Evolutionary conservation across 2,329 filamentous ascomycete species (phyloP), one percentile per base, ranked within the genome.

Genomic region (Volutella citrinella): DNA sequence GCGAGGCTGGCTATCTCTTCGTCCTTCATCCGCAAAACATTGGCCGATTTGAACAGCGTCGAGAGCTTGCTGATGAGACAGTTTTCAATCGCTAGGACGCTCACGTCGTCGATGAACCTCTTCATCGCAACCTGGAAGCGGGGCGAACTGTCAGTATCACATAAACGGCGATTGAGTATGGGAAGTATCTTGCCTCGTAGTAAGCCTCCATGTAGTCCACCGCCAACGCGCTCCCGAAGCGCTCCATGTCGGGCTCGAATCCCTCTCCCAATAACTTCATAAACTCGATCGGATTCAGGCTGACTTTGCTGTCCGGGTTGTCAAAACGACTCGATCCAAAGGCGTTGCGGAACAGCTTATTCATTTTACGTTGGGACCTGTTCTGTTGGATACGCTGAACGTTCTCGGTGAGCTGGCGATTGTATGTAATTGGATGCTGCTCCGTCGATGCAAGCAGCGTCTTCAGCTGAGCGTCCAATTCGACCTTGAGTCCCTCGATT

Each of bases 401-500:
- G 5, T 49, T 53, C 24, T 66, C 55, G 0, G 61, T 61, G 20
- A 69, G 73, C 26, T 72, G 59, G 20, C 66, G 59, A 30, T 76
- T 75, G 42, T 76, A 76, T 0, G 72, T 77, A 33, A 74, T 72
- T 0, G 70, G 69, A 45, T 74, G 68, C 9, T 50, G 46, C 27
- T 63, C 63, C 49, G 77, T 61, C 1, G 59, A 69, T 10, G 51
- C 43, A 1, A 80, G 54, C 5, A 80, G 47, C 40, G 74, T 68
- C 1, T 34, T 31, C 4, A 66, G 51, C 48, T 76, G 73, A 1
- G 40, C 40, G 11, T 66, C 54, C 8, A 72, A 52, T 12, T 43
- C 43, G 5, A 42, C 21, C 10, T 65, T 41, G 11, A 69, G 45
- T 3, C 55, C 34, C 1, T 64, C 43, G 14, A 78, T 56, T 7